Evolutionary conservation across 345 rosid species (phyloP), one percentile per base, ranked within the genome.

Genomic region (Hevea brasiliensis): DNA sequence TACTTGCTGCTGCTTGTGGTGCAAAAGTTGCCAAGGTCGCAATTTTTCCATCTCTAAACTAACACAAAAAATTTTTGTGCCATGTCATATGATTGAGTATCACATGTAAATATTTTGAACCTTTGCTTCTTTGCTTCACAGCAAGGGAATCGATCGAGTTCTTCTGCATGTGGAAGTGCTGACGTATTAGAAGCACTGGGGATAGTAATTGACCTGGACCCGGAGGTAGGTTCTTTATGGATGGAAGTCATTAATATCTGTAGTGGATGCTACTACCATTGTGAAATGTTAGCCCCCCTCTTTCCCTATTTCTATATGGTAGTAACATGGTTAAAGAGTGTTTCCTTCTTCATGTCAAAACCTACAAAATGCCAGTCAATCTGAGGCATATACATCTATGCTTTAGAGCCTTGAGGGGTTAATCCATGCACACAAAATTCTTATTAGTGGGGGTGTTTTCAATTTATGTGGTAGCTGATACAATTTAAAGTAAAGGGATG

Each of bases 141-240:
- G 98, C 98, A 90, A 88, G 98, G 99, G 75, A 96, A 84, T 76
- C 92, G 93, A 35, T 91, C 99, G 0, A 96, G 99, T 74, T 96
- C 99, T 72, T 96, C 97, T 59, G 96, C 99, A 7, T 93, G 98
- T 77, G 99, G 99, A 80, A 96, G 99, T 79, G 99, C 97, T 59
- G 98, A 96, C 77, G 98, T 93, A 15, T 73, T 93, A 58, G 98
- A 93, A 78, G 91, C 89, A 32, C 67, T 96, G 56, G 97, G 99
- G 44, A 84, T 96, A 40, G 86, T 63, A 44, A 84, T 91, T 69
- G 91, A 93, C 83, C 78, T 96, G 81, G 96, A 81, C 65, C 91
- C 97, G 26, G 90, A 88, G 94, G 94, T 86, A 79, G 51, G 79
- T 59, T 48, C 14, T n/a, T 23, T 29, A 21, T 44, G 35, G 44